Evolutionary conservation across 2,329 filamentous ascomycete species (phyloP), one percentile per base, ranked within the genome.

Genomic region (Colletotrichum lupini): DNA sequence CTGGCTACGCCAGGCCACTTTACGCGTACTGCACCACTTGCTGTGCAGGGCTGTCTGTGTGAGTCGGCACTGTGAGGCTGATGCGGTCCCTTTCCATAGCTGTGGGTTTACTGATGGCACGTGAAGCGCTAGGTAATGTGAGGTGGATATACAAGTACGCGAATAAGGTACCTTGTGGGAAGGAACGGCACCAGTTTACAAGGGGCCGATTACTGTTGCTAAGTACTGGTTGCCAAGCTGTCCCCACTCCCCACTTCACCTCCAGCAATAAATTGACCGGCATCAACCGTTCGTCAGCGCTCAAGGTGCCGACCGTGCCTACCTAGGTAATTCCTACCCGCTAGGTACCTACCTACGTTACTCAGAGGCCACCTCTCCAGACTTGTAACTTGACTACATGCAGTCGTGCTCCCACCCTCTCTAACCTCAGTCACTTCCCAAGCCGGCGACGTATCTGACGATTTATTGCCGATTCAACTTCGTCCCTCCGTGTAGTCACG

Each of bases 351-450:
- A 35, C 32, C 32, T 35, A 35, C 9, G 32, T 11, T 60, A 16
- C 46, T 32, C 60, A 63, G 49, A 63, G 61, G 61, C 61, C 61
- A 64, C 49, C 30, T 64, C 46, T 55, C 49, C 61, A 16, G 37
- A 42, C 5, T 7, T 2, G 16, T 26, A 64, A 30, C 56, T 11
- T n/a, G 11, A 5, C 22, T 64, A 35, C 49, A 26, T 5, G 26
- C 19, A 49, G 16, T 49, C 42, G 42, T 46, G 16, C 19, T 46
- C 7, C 19, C 42, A 22, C 42, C 19, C 19, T 49, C 42, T 49
- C 7, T 49, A 49, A 49, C 19, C 7, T 19, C 42, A 49, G 42
- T n/a, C 42, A n/a, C 42, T 22, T 9, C 19, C 42, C 42, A 49
- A 46, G 42, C 16, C 7, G 42, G 42, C 42, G 42, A 22, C 42